These are phyloP conservation scores for Cutaneotrichosporon cutaneum DNA, from an alignment of 1,284 basidiomycete species.

Conservation along the genomic window DNA sequence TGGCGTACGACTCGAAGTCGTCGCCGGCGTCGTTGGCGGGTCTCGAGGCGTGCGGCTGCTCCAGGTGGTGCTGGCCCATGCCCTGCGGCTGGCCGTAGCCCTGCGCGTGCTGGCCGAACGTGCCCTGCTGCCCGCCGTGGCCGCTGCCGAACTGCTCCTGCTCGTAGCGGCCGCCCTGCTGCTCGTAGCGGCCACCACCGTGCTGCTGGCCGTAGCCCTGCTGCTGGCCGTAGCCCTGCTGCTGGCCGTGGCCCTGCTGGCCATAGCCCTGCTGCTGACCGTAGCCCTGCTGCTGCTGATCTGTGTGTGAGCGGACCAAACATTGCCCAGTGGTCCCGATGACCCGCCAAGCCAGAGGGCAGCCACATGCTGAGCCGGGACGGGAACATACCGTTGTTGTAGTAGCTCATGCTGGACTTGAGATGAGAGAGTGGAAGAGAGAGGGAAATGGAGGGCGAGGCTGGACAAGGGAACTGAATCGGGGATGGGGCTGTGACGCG, in stretches of 20 bases:
- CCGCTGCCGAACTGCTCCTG: slow-evolving; percentile 8
- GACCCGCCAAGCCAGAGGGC: no score
- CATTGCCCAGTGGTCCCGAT: no score
- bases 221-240: neutral
- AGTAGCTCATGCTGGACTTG: neutral
- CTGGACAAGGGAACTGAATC: no score
- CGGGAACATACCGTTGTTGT: neutral
- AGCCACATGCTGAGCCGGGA: no score
- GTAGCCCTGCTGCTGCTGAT: neutral
- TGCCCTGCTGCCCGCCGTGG: slow-evolving; percentile 6
- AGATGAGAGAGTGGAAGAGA: neutral
- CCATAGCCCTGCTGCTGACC: neutral
- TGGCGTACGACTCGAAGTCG: slow-evolving; percentile 1
- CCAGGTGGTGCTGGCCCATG: neutral
- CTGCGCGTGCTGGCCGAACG: neutral
- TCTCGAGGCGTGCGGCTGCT: neutral
- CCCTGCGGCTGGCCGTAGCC: slow-evolving; percentile 1
- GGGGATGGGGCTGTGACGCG: neutral
- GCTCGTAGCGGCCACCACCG: neutral
- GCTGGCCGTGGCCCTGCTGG: neutral
- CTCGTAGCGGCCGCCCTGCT: slow-evolving; percentile 8
- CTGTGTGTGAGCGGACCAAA: neutral
- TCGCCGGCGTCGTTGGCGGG: neutral
- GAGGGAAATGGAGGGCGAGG: neutral
- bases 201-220: neutral